Evolutionary conservation across 2,329 filamentous ascomycete species (phyloP).

Genomic region (Arthrocladium fulminans): DNA sequence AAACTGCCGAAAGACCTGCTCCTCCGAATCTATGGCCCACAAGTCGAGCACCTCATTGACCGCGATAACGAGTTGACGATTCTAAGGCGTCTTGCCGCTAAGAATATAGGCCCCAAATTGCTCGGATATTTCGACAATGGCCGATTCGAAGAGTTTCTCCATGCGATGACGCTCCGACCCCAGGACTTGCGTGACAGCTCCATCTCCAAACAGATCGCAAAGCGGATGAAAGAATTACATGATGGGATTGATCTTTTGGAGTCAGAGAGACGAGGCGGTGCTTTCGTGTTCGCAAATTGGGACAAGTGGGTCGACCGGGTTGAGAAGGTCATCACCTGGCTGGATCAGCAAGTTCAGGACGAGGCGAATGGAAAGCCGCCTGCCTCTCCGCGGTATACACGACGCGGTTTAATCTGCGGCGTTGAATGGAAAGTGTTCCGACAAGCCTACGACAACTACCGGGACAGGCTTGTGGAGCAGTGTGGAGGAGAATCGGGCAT

Average conservation of each 20-base stretch:
- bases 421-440: constrained; percentile 74
- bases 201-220: constrained; percentile 86
- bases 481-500: constrained; percentile 62
- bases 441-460: constrained; percentile 65
- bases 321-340: constrained; percentile 43
- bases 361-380: constrained; percentile 29
- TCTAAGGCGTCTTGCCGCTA: constrained; percentile 72
- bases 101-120: constrained; percentile 85
- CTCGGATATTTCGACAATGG: constrained; percentile 91
- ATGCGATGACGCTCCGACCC: constrained; percentile 70
- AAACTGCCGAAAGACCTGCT: constrained; percentile 58
- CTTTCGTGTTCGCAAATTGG: constrained; percentile 87
- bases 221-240: constrained; percentile 93
- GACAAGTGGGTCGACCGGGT: constrained; percentile 72
- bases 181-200: constrained; percentile 69
- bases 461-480: constrained; percentile 59
- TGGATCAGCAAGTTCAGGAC: constrained; percentile 50
- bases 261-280: constrained; percentile 66
- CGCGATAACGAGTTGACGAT: constrained; percentile 82
- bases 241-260: constrained; percentile 81
- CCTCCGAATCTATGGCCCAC: constrained; percentile 84
- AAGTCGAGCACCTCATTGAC: constrained; percentile 93
- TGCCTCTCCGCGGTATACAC: constrained; percentile 14
- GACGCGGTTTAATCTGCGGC: constrained; percentile 68
- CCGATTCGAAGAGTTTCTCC: constrained; percentile 88